phyloP scores from a whole-genome alignment of 2,329 filamentous ascomycete species.

The Tolypocladium capitatum region DNA sequence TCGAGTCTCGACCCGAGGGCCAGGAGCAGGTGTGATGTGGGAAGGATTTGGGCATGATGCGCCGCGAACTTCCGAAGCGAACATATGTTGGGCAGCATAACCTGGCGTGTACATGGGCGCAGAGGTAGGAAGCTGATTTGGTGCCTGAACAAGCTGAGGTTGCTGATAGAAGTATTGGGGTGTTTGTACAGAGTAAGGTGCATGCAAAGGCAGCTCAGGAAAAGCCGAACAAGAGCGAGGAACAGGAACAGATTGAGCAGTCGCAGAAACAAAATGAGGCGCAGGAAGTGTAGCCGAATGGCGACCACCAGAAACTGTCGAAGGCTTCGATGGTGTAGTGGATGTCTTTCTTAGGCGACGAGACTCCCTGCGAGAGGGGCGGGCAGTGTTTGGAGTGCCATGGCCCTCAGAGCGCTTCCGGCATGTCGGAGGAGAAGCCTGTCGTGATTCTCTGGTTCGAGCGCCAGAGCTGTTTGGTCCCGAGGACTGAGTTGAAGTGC shows the following conservation, averaged over 20 bases:
- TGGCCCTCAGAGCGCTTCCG: not conserved
- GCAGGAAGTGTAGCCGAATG: not conserved
- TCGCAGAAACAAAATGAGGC: not conserved
- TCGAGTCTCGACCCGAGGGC: not conserved
- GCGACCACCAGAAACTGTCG: not conserved
- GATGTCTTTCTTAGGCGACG: not conserved
- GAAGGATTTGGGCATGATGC: not conserved
- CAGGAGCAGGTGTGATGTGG: not conserved
- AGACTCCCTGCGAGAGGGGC: not conserved
- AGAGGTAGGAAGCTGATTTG: not conserved
- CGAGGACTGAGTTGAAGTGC: not conserved
- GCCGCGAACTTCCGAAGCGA: not conserved
- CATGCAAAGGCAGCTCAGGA: not conserved
- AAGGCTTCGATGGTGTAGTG: not conserved
- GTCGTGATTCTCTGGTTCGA: not conserved
- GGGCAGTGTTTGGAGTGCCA: not conserved
- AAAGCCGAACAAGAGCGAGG: not conserved
- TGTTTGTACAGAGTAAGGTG: not conserved
- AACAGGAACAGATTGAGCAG: not conserved
- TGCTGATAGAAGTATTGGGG: not conserved
- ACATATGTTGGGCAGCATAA: not conserved
- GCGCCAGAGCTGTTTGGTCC: not conserved
- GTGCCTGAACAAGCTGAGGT: not conserved
- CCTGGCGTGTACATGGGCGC: not conserved
- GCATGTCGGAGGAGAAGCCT: not conserved